A percentile compares a stretch with the other conserved stretches of the same genome.
These are phyloP conservation scores for Mrakia blollopis DNA, from an alignment of 768 basidiomycete species.

Conservation along the genomic window DNA sequence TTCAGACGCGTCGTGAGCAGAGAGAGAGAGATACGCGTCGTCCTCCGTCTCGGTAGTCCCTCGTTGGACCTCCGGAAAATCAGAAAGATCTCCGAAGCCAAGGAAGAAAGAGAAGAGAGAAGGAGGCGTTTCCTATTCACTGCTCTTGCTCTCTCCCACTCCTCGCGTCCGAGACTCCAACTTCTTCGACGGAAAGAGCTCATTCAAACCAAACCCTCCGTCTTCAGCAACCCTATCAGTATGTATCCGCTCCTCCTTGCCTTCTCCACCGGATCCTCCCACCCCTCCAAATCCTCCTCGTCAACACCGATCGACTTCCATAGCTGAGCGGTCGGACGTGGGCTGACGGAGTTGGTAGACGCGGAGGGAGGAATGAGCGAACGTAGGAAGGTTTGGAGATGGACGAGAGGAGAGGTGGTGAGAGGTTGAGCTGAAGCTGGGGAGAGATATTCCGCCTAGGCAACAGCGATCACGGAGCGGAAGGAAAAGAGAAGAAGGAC, in stretches of 20 bases:
- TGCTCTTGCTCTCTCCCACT: too few species aligned
- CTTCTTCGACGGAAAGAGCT: too few species aligned
- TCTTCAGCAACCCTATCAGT: not conserved
- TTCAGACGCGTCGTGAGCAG: too few species aligned
- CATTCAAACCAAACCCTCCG: conserved; percentile 9
- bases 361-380: not conserved
- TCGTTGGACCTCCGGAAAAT: too few species aligned
- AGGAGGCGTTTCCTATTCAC: too few species aligned
- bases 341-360: not conserved
- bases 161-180: too few species aligned
- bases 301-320: conserved; percentile 7
- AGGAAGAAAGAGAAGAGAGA: too few species aligned
- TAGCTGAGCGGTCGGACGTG: not conserved
- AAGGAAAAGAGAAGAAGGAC: not conserved
- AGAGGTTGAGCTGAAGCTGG: not conserved
- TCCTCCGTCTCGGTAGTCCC: too few species aligned
- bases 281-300: not conserved
- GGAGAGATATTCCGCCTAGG: not conserved
- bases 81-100: too few species aligned
- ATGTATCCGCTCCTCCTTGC: not conserved
- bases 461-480: not conserved
- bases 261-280: conserved; percentile 9
- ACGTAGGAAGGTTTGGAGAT: not conserved
- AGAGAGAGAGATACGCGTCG: too few species aligned
- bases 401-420: not conserved